Base-by-base conservation (phyloP, 1,284 basidiomycete genomes). In the Xerocomus minutiporus region DNA sequence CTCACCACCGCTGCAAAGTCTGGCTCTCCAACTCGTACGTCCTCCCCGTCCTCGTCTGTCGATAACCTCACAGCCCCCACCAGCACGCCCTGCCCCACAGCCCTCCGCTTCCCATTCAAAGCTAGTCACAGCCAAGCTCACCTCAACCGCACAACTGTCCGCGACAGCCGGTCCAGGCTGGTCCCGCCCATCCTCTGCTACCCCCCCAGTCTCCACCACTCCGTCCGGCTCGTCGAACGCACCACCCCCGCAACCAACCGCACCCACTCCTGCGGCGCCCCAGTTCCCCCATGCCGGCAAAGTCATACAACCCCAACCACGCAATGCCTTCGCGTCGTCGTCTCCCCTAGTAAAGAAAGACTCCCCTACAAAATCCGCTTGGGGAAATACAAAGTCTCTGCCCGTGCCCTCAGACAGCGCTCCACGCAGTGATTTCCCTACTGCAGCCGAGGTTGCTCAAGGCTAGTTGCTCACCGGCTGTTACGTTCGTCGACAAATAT, bases 361-460 rank as follows among this genome's bases (percentile, higher is more conserved):
- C 53, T 52, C 63, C 13, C 56, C 65, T 46, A 53, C 60, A 28
- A 86, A 79, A 63, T 78, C 79, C 9, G 88, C 76, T 4, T 90
- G 87, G 87, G 80, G 81, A 12, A 82, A 76, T 63, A 56, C 82
- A 49, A 83, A 73, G 60, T 61, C 70, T 25, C 61, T 73, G 29
- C 51, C 71, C 41, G 57, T 64, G 17, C 40, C 67, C 39, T 51
- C 74, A 7, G 78, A 81, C 48, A 70, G 71, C 49, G 68, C 68
- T 45, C 68, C 72, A 20, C 69, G 74, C 35, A 77, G 69, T 55
- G 90, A 93, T 57, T 97, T 97, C 65, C 94, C 93, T 4, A 97
- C 93, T 4, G 92, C 93, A 46, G 92, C 91, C 45, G 93, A 97
- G 72, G 92, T 91, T 41, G 88, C 88, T 8, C 84, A 87, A 73